Percentiles rank a stretch among this genome's conserved stretches.
phyloP scores from a whole-genome alignment of 495 filamentous ascomycete species.

The Aspergillus nidulans region DNA sequence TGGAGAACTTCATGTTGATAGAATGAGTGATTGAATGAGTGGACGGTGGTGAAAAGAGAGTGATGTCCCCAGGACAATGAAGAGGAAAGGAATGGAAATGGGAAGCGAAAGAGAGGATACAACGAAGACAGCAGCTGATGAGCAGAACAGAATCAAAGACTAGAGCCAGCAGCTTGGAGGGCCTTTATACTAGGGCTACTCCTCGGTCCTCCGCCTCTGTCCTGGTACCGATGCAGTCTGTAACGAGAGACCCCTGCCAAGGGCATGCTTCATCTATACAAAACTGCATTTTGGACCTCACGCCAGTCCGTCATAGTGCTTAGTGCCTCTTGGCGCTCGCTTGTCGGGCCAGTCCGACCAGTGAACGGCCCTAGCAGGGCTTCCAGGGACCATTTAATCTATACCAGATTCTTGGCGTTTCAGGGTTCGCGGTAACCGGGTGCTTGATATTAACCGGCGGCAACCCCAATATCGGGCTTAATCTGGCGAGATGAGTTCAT shows the following conservation, averaged over 20 bases:
- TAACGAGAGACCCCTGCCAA: not conserved
- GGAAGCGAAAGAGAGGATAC: not conserved
- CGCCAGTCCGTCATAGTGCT: not conserved
- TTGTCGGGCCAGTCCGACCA: not conserved
- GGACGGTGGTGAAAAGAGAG: constrained; percentile 7
- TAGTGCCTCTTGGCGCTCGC: not conserved
- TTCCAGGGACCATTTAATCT: not conserved
- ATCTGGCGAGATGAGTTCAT: not conserved
- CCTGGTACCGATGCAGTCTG: not conserved
- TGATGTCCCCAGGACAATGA: not conserved
- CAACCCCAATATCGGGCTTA: not conserved
- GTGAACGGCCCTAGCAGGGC: not conserved
- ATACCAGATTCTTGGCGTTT: not conserved
- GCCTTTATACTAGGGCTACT: constrained; percentile 5
- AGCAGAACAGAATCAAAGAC: not conserved
- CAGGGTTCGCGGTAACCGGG: not conserved
- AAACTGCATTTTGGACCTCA: not conserved
- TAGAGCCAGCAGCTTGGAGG: not conserved
- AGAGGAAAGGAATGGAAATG: not conserved
- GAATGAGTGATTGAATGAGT: not conserved
- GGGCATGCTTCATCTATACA: not conserved
- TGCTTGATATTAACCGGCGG: constrained; percentile 1
- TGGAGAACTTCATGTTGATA: constrained; percentile 22
- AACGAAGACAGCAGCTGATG: not conserved
- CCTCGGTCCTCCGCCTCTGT: not conserved